Conservation (phyloP, 2,329 filamentous ascomycete species). For the Fusarium sororula region DNA sequence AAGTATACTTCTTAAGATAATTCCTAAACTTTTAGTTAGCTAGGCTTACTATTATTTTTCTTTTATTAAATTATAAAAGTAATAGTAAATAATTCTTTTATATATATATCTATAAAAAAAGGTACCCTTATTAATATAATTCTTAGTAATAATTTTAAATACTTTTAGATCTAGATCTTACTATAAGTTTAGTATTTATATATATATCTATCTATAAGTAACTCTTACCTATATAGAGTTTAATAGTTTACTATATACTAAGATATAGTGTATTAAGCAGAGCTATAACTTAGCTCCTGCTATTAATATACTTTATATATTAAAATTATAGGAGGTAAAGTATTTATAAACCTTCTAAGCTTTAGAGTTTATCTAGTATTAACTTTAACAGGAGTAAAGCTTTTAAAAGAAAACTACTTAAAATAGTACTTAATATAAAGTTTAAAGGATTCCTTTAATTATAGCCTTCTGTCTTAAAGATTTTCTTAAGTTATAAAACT, state of each 20-base stretch:
- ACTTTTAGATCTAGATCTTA: not conserved
- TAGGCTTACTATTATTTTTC: not conserved
- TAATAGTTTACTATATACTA: constrained; percentile 1
- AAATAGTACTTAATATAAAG: not conserved
- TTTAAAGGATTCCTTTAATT: not conserved
- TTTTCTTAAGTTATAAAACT: constrained; percentile 1
- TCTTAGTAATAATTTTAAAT: not conserved
- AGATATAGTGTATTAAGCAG: not conserved
- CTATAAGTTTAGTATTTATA: not conserved
- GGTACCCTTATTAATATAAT: not conserved
- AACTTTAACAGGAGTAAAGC: not conserved
- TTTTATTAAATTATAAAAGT: not conserved
- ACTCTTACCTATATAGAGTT: constrained; percentile 1
- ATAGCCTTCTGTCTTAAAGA: constrained; percentile 4
- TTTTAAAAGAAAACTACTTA: not conserved
- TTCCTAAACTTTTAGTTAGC: not conserved
- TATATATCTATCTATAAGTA: no score
- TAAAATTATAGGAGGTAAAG: not conserved
- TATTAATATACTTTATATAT: not conserved
- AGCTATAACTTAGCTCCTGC: not conserved
- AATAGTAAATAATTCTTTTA: not conserved
- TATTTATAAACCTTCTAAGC: not conserved
- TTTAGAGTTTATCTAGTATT: not conserved
- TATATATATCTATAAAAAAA: constrained; percentile 3
- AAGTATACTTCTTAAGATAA: not conserved